phyloP scores from a whole-genome alignment of 2,329 filamentous ascomycete species.

The Diaporthe australafricana region DNA sequence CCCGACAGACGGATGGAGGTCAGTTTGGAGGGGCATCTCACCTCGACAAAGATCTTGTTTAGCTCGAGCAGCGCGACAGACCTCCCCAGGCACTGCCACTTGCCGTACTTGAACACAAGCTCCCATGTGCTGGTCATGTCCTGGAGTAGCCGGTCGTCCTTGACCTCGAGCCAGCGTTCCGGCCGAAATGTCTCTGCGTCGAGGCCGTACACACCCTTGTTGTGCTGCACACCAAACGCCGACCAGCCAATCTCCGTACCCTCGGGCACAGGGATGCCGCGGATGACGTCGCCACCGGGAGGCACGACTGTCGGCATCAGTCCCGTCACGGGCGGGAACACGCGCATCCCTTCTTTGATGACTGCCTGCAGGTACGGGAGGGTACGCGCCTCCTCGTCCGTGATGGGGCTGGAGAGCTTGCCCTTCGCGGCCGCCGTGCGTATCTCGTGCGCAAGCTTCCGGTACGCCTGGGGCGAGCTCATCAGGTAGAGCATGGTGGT shows the following conservation, averaged over 20 bases:
- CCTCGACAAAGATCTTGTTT: constrained; percentile 57
- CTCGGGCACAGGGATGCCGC: constrained; percentile 55
- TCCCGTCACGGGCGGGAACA: constrained; percentile 57
- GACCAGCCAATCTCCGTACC: constrained; percentile 59
- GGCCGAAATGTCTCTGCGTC: constrained; percentile 59
- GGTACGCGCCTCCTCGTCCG: constrained; percentile 50
- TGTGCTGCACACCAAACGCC: constrained; percentile 53
- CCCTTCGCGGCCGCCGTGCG: constrained; percentile 48
- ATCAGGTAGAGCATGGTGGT: constrained; percentile 59
- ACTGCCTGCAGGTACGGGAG: constrained; percentile 63
- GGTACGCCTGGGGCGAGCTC: constrained; percentile 55
- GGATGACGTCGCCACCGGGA: constrained; percentile 51
- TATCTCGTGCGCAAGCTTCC: constrained; percentile 56
- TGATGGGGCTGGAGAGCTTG: constrained; percentile 47
- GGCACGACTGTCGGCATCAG: constrained; percentile 51
- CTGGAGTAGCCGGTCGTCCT: constrained; percentile 46
- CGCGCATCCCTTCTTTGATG: constrained; percentile 60
- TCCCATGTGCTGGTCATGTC: constrained; percentile 54
- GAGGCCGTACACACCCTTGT: constrained; percentile 50
- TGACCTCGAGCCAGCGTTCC: constrained; percentile 60
- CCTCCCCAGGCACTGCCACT: constrained; percentile 59
- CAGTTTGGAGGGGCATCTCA: constrained; percentile 40
- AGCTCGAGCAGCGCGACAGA: constrained; percentile 57
- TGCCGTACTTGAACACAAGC: constrained; percentile 57
- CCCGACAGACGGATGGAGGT: not conserved